Percentiles rank a stretch among this genome's conserved stretches.
These are phyloP conservation scores for Bipolaris victoriae DNA, from an alignment of 2,329 filamentous ascomycete genomes.

Conservation along the genomic window DNA sequence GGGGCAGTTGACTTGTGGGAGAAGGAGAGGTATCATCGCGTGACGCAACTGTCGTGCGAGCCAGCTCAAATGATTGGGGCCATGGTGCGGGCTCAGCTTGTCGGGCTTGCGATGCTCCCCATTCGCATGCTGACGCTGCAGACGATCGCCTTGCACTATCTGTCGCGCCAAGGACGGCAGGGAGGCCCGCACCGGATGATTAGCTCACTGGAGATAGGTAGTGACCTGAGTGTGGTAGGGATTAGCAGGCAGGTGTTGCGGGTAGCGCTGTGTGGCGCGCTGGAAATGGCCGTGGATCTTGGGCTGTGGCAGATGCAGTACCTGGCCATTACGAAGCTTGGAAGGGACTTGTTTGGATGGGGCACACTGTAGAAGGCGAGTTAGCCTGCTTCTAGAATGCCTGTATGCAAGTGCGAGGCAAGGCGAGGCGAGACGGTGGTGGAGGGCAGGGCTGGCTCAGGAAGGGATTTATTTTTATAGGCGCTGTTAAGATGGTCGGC, in stretches of 20 bases:
- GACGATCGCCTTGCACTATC: conserved; percentile 41
- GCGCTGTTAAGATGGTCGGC: background rate
- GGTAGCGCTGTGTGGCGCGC: conserved; percentile 40
- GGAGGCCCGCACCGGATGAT: conserved; percentile 17
- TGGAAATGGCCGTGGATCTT: conserved; percentile 45
- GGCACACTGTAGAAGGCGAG: conserved; percentile 34
- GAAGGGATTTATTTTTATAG: conserved; percentile 1
- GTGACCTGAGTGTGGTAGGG: conserved; percentile 24
- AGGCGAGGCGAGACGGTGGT: background rate
- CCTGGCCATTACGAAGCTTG: conserved; percentile 35
- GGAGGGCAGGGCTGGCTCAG: background rate
- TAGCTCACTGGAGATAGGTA: conserved; percentile 12
- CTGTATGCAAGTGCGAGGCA: conserved; percentile 5
- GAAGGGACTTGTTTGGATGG: conserved; percentile 44
- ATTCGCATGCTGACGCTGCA: conserved; percentile 40
- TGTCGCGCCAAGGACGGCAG: conserved; percentile 19
- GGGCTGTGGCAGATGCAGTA: conserved; percentile 45
- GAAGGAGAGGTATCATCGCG: conserved; percentile 36
- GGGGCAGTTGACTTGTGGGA: conserved; percentile 7
- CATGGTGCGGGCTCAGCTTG: conserved; percentile 41
- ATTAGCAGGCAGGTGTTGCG: conserved; percentile 38
- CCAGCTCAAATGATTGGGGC: conserved; percentile 42
- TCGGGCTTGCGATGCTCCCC: conserved; percentile 40
- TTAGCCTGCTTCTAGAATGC: conserved; percentile 1
- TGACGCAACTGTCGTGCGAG: conserved; percentile 45